These are phyloP conservation scores for Tremella mesenterica DNA, from an alignment of 768 basidiomycete genomes.

Conservation along the genomic window DNA sequence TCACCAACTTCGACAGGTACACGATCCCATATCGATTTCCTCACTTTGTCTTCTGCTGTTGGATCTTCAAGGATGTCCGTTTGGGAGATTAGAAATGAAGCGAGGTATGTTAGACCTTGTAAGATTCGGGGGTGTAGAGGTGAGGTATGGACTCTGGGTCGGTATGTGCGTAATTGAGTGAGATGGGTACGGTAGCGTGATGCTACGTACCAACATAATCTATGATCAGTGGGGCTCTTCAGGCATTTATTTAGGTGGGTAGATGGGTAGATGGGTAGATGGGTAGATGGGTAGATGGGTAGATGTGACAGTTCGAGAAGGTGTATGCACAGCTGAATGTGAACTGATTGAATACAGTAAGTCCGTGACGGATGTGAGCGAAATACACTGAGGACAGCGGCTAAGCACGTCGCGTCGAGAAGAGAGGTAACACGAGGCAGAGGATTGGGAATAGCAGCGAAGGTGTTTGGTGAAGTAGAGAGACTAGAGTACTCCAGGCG, in stretches of 20 bases:
- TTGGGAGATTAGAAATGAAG: slow-evolving; percentile 72
- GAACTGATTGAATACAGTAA: slow-evolving; percentile 7
- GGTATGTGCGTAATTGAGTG: slow-evolving; percentile 24
- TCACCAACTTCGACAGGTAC: slow-evolving; percentile 76
- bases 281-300: too few species aligned
- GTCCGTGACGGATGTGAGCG: slow-evolving; percentile 12
- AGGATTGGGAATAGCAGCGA: too few species aligned
- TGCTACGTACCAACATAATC: slow-evolving; percentile 83
- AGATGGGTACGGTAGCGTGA: slow-evolving; percentile 70
- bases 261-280: too few species aligned
- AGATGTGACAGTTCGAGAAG: too few species aligned
- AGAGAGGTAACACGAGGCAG: too few species aligned
- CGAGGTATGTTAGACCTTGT: slow-evolving; percentile 60
- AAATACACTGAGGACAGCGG: too few species aligned
- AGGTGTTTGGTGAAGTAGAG: too few species aligned
- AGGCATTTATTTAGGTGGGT: neutral
- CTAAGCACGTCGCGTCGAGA: too few species aligned
- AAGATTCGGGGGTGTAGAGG: slow-evolving; percentile 48
- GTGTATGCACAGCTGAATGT: slow-evolving; percentile 4
- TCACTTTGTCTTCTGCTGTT: slow-evolving; percentile 56
- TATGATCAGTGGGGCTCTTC: slow-evolving; percentile 35
- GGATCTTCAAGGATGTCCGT: slow-evolving; percentile 58
- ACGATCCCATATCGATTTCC: slow-evolving; percentile 69
- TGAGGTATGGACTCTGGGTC: slow-evolving; percentile 5
- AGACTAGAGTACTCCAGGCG: too few species aligned